These are phyloP conservation scores for Neofusicoccum sp. DNA, from an alignment of 2,329 filamentous ascomycete species.

Conservation along the genomic window DNA sequence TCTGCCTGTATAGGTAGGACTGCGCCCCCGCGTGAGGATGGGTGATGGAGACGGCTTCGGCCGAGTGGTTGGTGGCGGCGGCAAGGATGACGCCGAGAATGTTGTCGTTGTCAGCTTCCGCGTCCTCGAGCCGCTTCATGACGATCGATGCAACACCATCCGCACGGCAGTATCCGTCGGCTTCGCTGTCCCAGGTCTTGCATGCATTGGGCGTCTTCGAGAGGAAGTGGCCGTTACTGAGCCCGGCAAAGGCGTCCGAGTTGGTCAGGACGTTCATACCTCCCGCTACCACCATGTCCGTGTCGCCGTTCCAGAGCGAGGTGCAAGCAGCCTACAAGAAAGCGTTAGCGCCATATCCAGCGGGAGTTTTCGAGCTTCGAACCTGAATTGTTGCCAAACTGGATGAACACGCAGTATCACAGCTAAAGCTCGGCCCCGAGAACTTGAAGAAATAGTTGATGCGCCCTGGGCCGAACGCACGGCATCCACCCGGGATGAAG, in stretches of 20 bases:
- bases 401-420: slow-evolving; percentile 28
- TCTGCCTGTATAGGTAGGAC: slow-evolving; percentile 15
- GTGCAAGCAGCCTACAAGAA: slow-evolving; percentile 23
- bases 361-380: slow-evolving; percentile 5
- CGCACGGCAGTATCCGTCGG: slow-evolving; percentile 38
- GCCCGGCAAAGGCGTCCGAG: slow-evolving; percentile 44
- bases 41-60: slow-evolving; percentile 29
- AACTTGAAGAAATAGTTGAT: slow-evolving; percentile 39
- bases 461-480: slow-evolving; percentile 54
- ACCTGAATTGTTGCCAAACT: slow-evolving; percentile 26
- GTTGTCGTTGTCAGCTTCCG: slow-evolving; percentile 36
- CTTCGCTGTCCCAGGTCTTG: slow-evolving; percentile 33
- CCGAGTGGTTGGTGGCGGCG: slow-evolving; percentile 45
- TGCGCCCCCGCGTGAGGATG: slow-evolving; percentile 26
- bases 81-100: slow-evolving; percentile 31
- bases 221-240: slow-evolving; percentile 27
- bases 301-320: slow-evolving; percentile 21
- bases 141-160: slow-evolving; percentile 31
- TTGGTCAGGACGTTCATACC: slow-evolving; percentile 27
- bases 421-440: slow-evolving; percentile 23
- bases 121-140: slow-evolving; percentile 36
- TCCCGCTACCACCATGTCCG: slow-evolving; percentile 28
- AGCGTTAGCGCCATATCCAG: too few species aligned
- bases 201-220: slow-evolving; percentile 26
- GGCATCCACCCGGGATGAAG: slow-evolving; percentile 51